Base-by-base conservation (phyloP, 352 stramenopile species). In the Pseudoperonospora humuli region DNA sequence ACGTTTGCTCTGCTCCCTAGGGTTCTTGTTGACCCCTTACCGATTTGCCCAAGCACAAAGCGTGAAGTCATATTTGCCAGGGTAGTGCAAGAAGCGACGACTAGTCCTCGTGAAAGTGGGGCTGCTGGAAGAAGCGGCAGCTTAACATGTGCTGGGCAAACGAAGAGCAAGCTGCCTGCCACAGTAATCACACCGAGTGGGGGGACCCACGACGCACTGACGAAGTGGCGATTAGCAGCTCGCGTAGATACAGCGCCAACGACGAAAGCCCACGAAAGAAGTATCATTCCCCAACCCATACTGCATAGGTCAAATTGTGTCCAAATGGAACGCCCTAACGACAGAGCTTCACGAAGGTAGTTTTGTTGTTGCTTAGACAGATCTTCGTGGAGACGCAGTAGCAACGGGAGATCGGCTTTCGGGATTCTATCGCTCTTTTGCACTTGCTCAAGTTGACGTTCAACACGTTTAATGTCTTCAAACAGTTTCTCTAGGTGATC, bases 291-390 rank as follows among this genome's bases (percentile, higher is more conserved):
- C 69, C 74, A 86, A 3, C 34, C 55, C 82, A 94, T 94, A 21
- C 56, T 69, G 42, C 56, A 63, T n/a, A 91, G 49, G 42, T 94
- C 81, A 36, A 94, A 94, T 24, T 94, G 82, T 26, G 82, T 94
- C 80, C 82, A 94, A 42, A 92, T 80, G 10, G 77, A 83, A 7
- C 82, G 75, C 6, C 76, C 75, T 2, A 86, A 51, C 3, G 64
- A 63, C 14, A 89, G 31, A 0, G 75, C 74, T 55, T 91, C 73
- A 13, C 66, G 62, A 8, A 94, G 53, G 18, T 86, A 91, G 1
- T 33, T 32, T n/a, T 81, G 70, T 19, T 84, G 73, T 4, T 54
- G 47, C 4, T 38, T 56, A 0, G 44, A 54, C 6, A 84, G 54
- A 14, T 67, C 54, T 32, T 69, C 43, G 21, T 71, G 52, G 10